These are phyloP conservation scores for Sphagnurus paluster DNA, from an alignment of 1,284 basidiomycete genomes.

Conservation along the genomic window DNA sequence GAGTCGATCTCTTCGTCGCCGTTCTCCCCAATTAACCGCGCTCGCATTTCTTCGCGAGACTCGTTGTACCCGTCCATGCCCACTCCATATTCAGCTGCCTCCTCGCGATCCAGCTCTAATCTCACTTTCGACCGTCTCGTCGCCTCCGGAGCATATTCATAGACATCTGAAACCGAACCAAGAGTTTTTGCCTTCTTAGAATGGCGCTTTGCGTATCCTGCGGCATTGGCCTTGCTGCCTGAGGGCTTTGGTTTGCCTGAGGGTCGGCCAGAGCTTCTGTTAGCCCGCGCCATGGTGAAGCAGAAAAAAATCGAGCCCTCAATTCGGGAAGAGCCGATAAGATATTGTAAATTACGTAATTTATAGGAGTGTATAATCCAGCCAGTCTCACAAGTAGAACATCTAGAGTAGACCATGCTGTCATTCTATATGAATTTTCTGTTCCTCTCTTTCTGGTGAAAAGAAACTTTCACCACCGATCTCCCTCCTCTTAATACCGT, in stretches of 20 bases:
- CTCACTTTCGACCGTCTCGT: slow-evolving; percentile 54
- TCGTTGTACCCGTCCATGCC: slow-evolving; percentile 39
- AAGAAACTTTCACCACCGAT: too few species aligned
- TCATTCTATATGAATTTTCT: too few species aligned
- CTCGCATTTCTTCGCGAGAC: slow-evolving; percentile 36
- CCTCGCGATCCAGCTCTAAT: slow-evolving; percentile 59
- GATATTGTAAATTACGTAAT: too few species aligned
- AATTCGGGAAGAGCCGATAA: too few species aligned
- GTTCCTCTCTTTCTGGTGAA: too few species aligned
- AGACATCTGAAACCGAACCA: slow-evolving; percentile 48
- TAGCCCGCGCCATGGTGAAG: slow-evolving; percentile 8
- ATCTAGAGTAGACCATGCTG: too few species aligned
- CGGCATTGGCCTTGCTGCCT: slow-evolving; percentile 38
- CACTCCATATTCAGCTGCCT: slow-evolving; percentile 41
- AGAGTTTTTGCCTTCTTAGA: slow-evolving; percentile 40
- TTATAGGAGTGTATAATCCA: too few species aligned
- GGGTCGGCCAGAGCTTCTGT: slow-evolving; percentile 1
- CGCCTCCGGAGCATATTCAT: slow-evolving; percentile 61
- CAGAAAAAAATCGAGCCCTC: too few species aligned
- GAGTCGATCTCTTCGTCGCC: slow-evolving; percentile 62
- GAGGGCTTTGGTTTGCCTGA: slow-evolving; percentile 15
- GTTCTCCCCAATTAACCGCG: slow-evolving; percentile 59
- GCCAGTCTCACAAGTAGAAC: too few species aligned
- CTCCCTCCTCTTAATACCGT: too few species aligned
- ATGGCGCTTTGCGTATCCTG: slow-evolving; percentile 55